Evolutionary conservation across 495 filamentous ascomycete genomes (phyloP), one percentile per base, ranked within the genome.

Genomic region (Annulohypoxylon stygium): DNA sequence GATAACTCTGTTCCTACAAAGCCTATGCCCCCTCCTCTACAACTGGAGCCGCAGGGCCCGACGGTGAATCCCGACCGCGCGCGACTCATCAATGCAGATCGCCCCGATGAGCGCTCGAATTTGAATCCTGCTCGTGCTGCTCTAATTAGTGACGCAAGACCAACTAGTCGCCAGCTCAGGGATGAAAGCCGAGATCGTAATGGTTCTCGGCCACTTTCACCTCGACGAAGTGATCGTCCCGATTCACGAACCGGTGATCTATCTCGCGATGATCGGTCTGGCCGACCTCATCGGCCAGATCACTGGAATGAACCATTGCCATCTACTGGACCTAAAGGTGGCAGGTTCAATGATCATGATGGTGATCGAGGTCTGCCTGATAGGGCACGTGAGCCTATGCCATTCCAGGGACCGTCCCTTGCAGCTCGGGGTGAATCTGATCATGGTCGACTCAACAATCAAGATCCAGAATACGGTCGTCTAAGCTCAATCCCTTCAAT

Each of bases 391-490:
- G 83, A 79, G 55, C 78, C 67, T 65, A 77, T 78, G 10, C 62
- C 78, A 6, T 78, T 82, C 50, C 75, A 65, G 36, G 75, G 77
- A 14, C 78, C 71, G 39, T 67, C 80, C 54, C 74, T 63, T 68
- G 62, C 69, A 58, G 69, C 75, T 36, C 70, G 75, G 58, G 70
- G 61, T 37, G 90, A 90, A 70, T 78, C 83, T 67, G 87, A 83
- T 63, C 88, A 89, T 75, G 87, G 86, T 61, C 86, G 87, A 60
- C 80, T 88, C n/a, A 86, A 81, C 69, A 82, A 83, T 68, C 83
- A 83, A 54, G 91, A 93, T 78, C 86, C 86, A 4, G 89, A 89
- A 65, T 89, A 89, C 71, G 88, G 88, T 33, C 85, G 88, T 18
- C 78, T 90, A 45, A 89, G 86, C 67, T 79, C 86, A 7, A 84